phyloP scores from a whole-genome alignment of 2,329 filamentous ascomycete species.

The Hortaea sp. region DNA sequence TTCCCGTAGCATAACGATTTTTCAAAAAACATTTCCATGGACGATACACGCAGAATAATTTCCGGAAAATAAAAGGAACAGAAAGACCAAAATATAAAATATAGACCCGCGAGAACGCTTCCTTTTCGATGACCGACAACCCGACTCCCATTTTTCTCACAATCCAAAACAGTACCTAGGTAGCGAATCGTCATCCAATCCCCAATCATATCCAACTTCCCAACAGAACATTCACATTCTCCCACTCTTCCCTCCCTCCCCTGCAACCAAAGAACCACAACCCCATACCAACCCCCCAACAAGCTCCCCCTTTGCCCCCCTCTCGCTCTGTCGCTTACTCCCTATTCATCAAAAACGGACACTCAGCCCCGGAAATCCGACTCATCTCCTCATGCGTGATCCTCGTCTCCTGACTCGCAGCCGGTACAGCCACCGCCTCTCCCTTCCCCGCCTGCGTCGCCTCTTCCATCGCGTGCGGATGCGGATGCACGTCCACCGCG shows the following conservation, averaged over 20 bases:
- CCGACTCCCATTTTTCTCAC: too few species aligned
- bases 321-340: slow-evolving; percentile 14
- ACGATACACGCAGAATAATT: too few species aligned
- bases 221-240: not conserved
- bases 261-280: not conserved
- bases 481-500: slow-evolving; percentile 23
- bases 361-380: slow-evolving; percentile 19
- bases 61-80: too few species aligned
- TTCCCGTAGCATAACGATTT: too few species aligned
- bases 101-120: too few species aligned
- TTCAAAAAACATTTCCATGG: too few species aligned
- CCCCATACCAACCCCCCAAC: too few species aligned
- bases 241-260: not conserved
- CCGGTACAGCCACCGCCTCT: slow-evolving; percentile 26
- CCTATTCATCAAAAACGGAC: slow-evolving; percentile 29
- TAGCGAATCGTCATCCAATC: too few species aligned
- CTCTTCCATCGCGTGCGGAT: slow-evolving; percentile 25
- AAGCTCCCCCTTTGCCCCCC: not conserved
- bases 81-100: too few species aligned
- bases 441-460: slow-evolving; percentile 22
- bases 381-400: slow-evolving; percentile 31
- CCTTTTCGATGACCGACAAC: too few species aligned
- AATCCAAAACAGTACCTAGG: too few species aligned
- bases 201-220: too few species aligned
- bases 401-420: slow-evolving; percentile 23